Base-by-base conservation (phyloP, 164 flowering plant genomes). In the Macadamia integrifolia region DNA sequence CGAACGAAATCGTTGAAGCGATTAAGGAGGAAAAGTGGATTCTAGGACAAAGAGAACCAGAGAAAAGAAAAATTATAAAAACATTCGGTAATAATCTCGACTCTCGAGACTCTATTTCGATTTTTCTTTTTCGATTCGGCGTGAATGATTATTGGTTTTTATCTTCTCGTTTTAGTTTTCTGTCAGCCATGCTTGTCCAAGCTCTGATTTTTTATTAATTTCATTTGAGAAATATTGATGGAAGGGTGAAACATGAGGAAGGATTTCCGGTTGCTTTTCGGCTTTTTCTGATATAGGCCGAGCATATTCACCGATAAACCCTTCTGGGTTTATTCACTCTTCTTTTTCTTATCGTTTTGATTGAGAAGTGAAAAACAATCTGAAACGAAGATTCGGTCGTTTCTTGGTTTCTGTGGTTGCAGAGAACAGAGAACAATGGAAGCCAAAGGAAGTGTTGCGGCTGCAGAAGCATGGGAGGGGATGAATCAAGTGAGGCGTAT, bases 401-500 rank as follows among this genome's bases (percentile, higher is more conserved):
- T 49, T 59, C 49, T 61, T 61, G 44, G 35, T 29, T 14, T 58
- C 31, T 28, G 31, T 31, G 3, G 40, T 35, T 35, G 40, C 40
- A 35, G 40, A 5, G 3, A 35, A 35, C 5, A 35, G 40, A 35
- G 40, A 35, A 35, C 40, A 35, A 35, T 35, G 40, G 40, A 35
- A 35, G 40, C 3, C 40, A 35, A 23, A 23, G 23, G 23, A 23
- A 23, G 23, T 23, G 23, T 23, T 23, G 23, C 23, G 0, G 31
- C 49, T 35, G 53, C 52, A 69, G 74, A 67, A 65, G 48, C 58
- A 83, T 80, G 81, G 85, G 75, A 67, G 69, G 35, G 13, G 61
- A 53, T 35, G 75, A 61, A 46, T 70, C 43, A 84, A 76, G 78
- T 85, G 57, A 84, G 90, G 43, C 68, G 85, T 52, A 23, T 91